These are phyloP conservation scores for Auriscalpium vulgare DNA, from an alignment of 768 basidiomycete genomes.

Conservation along the genomic window DNA sequence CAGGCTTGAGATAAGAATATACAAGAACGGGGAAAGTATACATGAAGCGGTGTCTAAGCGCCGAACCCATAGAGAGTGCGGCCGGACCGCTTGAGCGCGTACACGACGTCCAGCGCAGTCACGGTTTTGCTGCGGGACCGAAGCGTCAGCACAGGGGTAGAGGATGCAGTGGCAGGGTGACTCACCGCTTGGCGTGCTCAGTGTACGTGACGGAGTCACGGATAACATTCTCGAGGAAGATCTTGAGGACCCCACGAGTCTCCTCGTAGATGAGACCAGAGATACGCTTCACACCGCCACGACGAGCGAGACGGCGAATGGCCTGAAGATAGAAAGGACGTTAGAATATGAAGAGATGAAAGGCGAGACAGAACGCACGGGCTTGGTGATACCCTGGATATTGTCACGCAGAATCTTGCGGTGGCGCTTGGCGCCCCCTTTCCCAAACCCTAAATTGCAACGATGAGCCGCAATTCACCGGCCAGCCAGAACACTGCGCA, in stretches of 20 bases:
- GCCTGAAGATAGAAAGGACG: conserved; percentile 41
- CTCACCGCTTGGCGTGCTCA: conserved; percentile 56
- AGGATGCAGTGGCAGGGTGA: background rate
- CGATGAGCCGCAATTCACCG: background rate
- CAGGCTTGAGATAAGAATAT: background rate
- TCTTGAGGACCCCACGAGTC: conserved; percentile 91
- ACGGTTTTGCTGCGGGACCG: conserved; percentile 40
- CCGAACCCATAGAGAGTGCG: conserved; percentile 55
- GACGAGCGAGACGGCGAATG: conserved; percentile 91
- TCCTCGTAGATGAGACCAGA: conserved; percentile 93
- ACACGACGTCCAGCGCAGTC: conserved; percentile 43
- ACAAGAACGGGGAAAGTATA: background rate
- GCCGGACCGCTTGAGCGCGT: conserved; percentile 40
- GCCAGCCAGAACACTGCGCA: no score
- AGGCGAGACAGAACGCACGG: conserved; percentile 14
- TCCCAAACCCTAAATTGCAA: conserved; percentile 64
- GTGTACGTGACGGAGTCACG: conserved; percentile 66
- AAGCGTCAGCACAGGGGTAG: background rate
- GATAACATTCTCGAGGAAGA: conserved; percentile 83
- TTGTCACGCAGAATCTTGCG: conserved; percentile 90
- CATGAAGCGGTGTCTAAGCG: conserved; percentile 18
- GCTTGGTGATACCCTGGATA: conserved; percentile 58
- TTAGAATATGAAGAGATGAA: conserved; percentile 17
- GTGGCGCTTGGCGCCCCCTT: conserved; percentile 97
- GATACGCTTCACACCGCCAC: conserved; percentile 97